Conservation (phyloP, 106 monocot genomes). For the Apostasia ramifera region DNA sequence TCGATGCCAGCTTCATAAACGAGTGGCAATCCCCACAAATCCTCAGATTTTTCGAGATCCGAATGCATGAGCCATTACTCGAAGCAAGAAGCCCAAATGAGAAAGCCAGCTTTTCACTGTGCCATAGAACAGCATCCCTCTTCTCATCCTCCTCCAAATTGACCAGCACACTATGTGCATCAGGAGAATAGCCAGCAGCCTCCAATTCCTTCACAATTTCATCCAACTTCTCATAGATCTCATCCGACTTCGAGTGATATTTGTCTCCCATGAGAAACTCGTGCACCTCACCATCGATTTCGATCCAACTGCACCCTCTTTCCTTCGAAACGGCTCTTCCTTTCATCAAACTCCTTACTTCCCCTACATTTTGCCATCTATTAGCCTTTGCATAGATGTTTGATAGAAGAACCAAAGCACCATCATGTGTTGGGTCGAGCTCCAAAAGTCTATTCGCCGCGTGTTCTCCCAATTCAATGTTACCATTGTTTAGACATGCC, state of each 20-base stretch:
- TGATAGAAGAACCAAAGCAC: constrained; percentile 52
- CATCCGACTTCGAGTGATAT: constrained; percentile 28
- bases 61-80: constrained; percentile 16
- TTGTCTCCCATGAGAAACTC: constrained; percentile 55
- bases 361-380: constrained; percentile 34
- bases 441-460: constrained; percentile 45
- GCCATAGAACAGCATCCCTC: constrained; percentile 33
- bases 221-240: constrained; percentile 41
- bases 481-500: constrained; percentile 36
- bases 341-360: constrained; percentile 48
- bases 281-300: constrained; percentile 55
- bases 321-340: constrained; percentile 32
- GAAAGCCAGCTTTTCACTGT: constrained; percentile 68
- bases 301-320: constrained; percentile 49
- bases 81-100: constrained; percentile 37
- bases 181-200: constrained; percentile 37
- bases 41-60: constrained; percentile 62
- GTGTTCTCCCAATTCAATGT: constrained; percentile 35
- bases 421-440: constrained; percentile 45
- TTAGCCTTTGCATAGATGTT: constrained; percentile 50
- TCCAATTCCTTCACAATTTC: constrained; percentile 39
- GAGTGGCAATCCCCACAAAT: constrained; percentile 66
- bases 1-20: constrained; percentile 43
- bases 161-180: constrained; percentile 31
- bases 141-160: constrained; percentile 60